Conservation (phyloP, 2,329 filamentous ascomycete genomes). For the Paraphaeosphaeria minitans region DNA sequence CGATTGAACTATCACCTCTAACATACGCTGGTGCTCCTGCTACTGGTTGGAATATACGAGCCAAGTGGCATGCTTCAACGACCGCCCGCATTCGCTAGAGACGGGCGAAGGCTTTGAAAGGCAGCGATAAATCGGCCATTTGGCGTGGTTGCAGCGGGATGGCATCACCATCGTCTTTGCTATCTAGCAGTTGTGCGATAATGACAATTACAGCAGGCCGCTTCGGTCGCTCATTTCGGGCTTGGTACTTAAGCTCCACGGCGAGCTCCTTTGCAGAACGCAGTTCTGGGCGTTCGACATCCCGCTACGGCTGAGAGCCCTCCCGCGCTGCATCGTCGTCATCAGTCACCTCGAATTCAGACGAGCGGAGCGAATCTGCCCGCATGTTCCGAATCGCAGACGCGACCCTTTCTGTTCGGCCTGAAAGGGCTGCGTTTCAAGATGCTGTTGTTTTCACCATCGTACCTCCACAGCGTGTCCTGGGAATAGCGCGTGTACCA, state of each 20-base stretch:
- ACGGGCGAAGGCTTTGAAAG: neutral
- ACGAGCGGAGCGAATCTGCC: neutral
- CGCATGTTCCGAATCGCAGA: neutral
- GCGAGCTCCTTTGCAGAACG: neutral
- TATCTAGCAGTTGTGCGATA: neutral
- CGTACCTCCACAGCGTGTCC: neutral
- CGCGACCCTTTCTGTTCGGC: neutral
- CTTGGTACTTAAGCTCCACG: neutral
- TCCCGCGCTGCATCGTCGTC: constrained; percentile 1
- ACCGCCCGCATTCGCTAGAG: neutral
- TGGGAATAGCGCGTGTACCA: neutral
- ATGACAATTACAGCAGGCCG: neutral
- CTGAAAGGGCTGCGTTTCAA: neutral
- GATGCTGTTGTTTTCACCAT: neutral
- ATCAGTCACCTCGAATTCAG: neutral
- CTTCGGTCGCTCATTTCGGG: neutral
- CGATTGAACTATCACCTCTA: neutral
- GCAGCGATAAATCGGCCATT: constrained; percentile 1
- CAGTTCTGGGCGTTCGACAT: neutral
- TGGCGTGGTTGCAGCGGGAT: neutral
- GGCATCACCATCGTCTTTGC: neutral
- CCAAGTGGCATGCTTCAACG: neutral
- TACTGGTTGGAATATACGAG: neutral
- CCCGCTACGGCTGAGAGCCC: neutral
- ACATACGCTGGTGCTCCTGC: neutral